Evolutionary conservation across 148 eudicot species (phyloP).

Genomic region (Linanthus parryae): DNA sequence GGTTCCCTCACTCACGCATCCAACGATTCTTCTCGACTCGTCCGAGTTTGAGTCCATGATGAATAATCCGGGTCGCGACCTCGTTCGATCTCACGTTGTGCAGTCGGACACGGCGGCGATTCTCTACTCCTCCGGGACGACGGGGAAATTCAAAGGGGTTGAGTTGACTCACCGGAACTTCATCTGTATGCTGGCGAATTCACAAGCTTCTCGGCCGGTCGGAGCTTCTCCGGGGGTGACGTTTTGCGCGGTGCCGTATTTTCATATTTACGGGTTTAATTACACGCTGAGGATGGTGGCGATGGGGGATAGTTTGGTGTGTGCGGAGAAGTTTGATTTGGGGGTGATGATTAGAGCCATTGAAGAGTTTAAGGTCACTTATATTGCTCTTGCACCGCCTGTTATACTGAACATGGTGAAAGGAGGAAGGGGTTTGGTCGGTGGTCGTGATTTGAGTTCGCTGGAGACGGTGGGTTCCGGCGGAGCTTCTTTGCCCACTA

Average conservation of each 20-base stretch:
- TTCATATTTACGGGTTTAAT: conserved; percentile 7
- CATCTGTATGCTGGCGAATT: neutral
- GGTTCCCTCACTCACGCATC: neutral
- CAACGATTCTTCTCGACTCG: conserved; percentile 10
- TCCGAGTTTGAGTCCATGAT: too few species aligned
- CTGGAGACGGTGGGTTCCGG: neutral
- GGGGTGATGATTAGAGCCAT: too few species aligned
- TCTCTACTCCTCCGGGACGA: conserved; percentile 28
- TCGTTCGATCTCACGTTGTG: neutral
- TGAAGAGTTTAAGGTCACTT: conserved; percentile 3
- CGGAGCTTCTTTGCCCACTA: neutral
- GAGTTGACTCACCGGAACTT: conserved; percentile 23
- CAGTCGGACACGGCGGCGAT: too few species aligned
- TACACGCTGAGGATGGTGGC: neutral
- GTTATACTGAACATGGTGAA: neutral
- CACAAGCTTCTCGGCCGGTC: neutral
- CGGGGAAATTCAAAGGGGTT: conserved; percentile 21
- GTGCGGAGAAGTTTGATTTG: too few species aligned
- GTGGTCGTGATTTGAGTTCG: conserved; percentile 7
- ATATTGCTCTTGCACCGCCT: conserved; percentile 1
- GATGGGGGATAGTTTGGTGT: conserved; percentile 7
- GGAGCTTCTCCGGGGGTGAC: neutral
- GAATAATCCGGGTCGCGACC: neutral
- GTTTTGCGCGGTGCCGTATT: conserved; percentile 7
- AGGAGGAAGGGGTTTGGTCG: neutral